Base-by-base conservation (phyloP, 306 rosid species). In the Vigna radiata region DNA sequence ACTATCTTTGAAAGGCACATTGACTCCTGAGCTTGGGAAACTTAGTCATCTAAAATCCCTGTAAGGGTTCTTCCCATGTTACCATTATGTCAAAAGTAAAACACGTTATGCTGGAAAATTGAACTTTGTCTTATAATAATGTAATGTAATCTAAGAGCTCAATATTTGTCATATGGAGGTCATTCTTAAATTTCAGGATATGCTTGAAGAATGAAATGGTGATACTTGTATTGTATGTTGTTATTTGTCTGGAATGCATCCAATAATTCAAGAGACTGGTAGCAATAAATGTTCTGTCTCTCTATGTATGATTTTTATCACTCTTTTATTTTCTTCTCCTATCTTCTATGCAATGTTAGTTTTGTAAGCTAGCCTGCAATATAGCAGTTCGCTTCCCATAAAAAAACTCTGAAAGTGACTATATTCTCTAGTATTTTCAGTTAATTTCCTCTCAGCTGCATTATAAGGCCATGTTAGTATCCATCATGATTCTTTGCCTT, bases 11-110 rank as follows among this genome's bases (percentile, higher is more conserved):
- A 87, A 81, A 80, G 99, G 99, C 83, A 88, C 91, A 47, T 86
- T 96, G 86, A 81, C 89, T 11, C 98, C 98, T 44, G 90, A 84
- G 84, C 89, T 96, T 72, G 90, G 94, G 79, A 88, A 88, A 81
- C 96, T 96, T 70, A 16, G 76, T 74, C 87, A 83, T 82, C 83
- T 92, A 64, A 86, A 72, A 84, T 81, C 83, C 72, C 88, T 95
- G 99, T 95, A 90, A 89, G 97, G 74, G 71, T 81, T 83, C 63
- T 56, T 79, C 29, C 60, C 39, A 15, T 13, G 27, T 25, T 54
- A 13, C 48, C 55, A 29, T 71, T 18, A 43, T 60, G 63, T 21
- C 73, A 68, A 27, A 48, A 70, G 44, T 27, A 69, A 18, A 49
- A 68, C 50, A 37, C 65, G 49, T 27, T 27, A 44, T 52, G 54